These are phyloP conservation scores for Didymella glomerata DNA, from an alignment of 2,329 filamentous ascomycete genomes.

Conservation along the genomic window DNA sequence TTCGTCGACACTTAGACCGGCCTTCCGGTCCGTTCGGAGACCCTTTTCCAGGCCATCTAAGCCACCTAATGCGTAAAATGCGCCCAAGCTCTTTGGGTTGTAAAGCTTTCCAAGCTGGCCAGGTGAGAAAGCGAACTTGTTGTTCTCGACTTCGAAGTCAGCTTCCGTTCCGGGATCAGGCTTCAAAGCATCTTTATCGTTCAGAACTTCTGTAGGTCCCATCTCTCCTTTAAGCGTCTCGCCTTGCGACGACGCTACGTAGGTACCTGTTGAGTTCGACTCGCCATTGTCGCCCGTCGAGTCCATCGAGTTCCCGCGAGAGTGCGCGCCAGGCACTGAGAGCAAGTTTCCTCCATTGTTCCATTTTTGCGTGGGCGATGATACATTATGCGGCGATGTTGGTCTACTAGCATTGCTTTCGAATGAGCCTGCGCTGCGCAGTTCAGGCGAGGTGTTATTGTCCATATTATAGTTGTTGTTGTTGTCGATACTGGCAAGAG, in stretches of 20 bases:
- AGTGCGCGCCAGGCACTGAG: slow-evolving; percentile 69
- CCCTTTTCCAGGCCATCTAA: slow-evolving; percentile 77
- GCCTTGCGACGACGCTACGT: slow-evolving; percentile 59
- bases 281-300: slow-evolving; percentile 65
- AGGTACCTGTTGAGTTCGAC: slow-evolving; percentile 66
- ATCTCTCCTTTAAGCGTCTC: slow-evolving; percentile 53
- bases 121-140: slow-evolving; percentile 83
- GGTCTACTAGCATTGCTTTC: slow-evolving; percentile 71
- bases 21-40: slow-evolving; percentile 68
- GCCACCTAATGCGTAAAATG: slow-evolving; percentile 79
- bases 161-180: slow-evolving; percentile 79
- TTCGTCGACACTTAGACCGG: slow-evolving; percentile 77
- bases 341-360: slow-evolving; percentile 67
- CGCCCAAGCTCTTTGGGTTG: slow-evolving; percentile 79
- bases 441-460: slow-evolving; percentile 53
- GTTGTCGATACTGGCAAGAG: slow-evolving; percentile 46
- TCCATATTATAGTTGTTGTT: slow-evolving; percentile 33
- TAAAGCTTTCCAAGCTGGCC: slow-evolving; percentile 83
- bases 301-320: slow-evolving; percentile 72
- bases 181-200: slow-evolving; percentile 73
- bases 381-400: slow-evolving; percentile 73
- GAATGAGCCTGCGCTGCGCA: slow-evolving; percentile 66
- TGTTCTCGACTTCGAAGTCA: slow-evolving; percentile 75
- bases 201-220: slow-evolving; percentile 64
- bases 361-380: slow-evolving; percentile 66